These are phyloP conservation scores for Grosmannia clavigera DNA, from an alignment of 2,329 filamentous ascomycete species.

Conservation along the genomic window DNA sequence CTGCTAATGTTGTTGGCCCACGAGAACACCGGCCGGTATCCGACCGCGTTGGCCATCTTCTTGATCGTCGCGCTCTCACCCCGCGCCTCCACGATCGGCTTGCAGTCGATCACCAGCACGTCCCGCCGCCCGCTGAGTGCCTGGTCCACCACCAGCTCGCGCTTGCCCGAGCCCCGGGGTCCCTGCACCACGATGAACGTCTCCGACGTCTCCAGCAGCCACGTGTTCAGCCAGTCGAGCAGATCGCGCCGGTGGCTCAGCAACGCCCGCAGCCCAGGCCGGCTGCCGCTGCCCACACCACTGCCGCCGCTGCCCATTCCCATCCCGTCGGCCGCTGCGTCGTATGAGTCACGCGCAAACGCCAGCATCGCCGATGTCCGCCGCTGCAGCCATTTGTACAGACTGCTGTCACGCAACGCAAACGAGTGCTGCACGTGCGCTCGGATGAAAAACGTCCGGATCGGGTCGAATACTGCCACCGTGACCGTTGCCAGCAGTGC, in stretches of 20 bases:
- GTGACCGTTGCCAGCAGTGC: slow-evolving; percentile 73
- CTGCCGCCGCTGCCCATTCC: slow-evolving; percentile 43
- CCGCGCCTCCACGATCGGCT: slow-evolving; percentile 78
- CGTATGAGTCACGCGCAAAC: slow-evolving; percentile 29
- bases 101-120: slow-evolving; percentile 82
- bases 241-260: slow-evolving; percentile 78
- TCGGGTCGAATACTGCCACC: slow-evolving; percentile 84
- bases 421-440: slow-evolving; percentile 71
- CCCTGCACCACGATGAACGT: slow-evolving; percentile 93
- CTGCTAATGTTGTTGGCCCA: slow-evolving; percentile 95
- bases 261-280: slow-evolving; percentile 55
- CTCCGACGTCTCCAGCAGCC: slow-evolving; percentile 77
- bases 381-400: slow-evolving; percentile 72
- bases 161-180: slow-evolving; percentile 81
- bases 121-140: slow-evolving; percentile 64
- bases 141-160: slow-evolving; percentile 75
- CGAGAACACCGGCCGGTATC: slow-evolving; percentile 86
- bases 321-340: slow-evolving; percentile 42
- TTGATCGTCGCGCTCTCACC: slow-evolving; percentile 80
- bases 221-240: slow-evolving; percentile 70
- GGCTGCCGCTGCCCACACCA: slow-evolving; percentile 17
- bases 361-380: slow-evolving; percentile 56
- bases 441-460: slow-evolving; percentile 86
- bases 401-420: slow-evolving; percentile 56
- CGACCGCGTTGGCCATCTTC: slow-evolving; percentile 68